Percentiles rank a stretch among this genome's conserved stretches.
Conservation (phyloP, 345 rosid genomes). For the Eucalyptus tenuipes region DNA sequence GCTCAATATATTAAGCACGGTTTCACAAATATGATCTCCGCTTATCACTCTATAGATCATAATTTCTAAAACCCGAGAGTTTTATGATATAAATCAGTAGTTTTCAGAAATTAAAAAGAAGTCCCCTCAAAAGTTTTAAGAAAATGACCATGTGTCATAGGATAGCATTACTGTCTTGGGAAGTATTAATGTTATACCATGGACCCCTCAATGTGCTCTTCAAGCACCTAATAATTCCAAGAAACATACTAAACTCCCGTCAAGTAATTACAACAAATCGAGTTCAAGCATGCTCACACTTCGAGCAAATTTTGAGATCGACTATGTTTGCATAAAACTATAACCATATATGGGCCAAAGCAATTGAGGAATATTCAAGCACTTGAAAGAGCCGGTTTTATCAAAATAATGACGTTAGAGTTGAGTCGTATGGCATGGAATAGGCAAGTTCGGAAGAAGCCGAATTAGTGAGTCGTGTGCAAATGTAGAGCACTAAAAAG, state of each 20-base stretch:
- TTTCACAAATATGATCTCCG: neutral
- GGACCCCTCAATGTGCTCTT: neutral
- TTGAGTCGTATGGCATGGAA: neutral
- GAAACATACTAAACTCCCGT: neutral
- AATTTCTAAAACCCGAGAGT: accelerated
- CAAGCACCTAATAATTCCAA: neutral
- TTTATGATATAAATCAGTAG: too few relatives aligned
- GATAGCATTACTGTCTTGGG: neutral
- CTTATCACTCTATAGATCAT: accelerated
- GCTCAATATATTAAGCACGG: neutral
- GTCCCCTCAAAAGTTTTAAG: neutral
- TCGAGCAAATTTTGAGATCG: neutral
- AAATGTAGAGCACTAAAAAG: neutral
- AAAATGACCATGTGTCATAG: neutral
- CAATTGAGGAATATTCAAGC: neutral
- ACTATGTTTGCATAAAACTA: neutral
- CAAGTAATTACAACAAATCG: neutral
- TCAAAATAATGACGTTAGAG: too few relatives aligned
- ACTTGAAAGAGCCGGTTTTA: neutral
- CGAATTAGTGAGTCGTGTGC: neutral
- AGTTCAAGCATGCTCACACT: neutral
- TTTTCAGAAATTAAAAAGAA: neutral
- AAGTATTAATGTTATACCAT: neutral
- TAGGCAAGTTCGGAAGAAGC: neutral
- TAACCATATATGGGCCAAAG: neutral